A percentile compares a stretch with the other conserved stretches of the same genome.
phyloP scores from a whole-genome alignment of 1,284 basidiomycete genomes.

The Naganishia albida region DNA sequence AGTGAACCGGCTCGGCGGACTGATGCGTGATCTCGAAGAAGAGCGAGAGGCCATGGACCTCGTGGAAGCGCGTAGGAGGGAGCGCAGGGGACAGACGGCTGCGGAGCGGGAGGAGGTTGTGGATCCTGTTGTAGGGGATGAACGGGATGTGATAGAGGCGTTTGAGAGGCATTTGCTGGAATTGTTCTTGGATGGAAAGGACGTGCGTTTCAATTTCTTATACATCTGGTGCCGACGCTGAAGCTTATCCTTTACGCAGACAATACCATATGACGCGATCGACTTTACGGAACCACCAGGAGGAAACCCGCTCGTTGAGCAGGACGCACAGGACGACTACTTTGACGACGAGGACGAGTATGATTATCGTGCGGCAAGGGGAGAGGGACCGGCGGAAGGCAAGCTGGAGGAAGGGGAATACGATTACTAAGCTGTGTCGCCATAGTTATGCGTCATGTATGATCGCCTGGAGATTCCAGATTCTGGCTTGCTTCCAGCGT shows the following conservation, averaged over 20 bases:
- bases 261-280: constrained; percentile 47
- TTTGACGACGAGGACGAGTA: constrained; percentile 49
- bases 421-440: constrained; percentile 43
- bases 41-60: constrained; percentile 47
- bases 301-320: constrained; percentile 43
- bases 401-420: constrained; percentile 43
- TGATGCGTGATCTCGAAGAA: constrained; percentile 49
- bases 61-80: constrained; percentile 41
- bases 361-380: constrained; percentile 8
- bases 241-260: constrained; percentile 36
- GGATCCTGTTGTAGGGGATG: constrained; percentile 35
- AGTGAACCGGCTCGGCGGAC: constrained; percentile 49
- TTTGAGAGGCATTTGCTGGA: constrained; percentile 50
- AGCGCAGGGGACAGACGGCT: constrained; percentile 41
- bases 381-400: constrained; percentile 19
- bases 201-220: constrained; percentile 43
- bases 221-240: not conserved
- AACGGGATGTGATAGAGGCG: constrained; percentile 40
- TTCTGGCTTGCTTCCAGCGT: too few relatives aligned
- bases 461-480: not conserved
- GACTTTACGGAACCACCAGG: constrained; percentile 47
- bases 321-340: constrained; percentile 49
- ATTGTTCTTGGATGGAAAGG: constrained; percentile 52
- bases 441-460: too few relatives aligned
- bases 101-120: constrained; percentile 28